These are phyloP conservation scores for Phytomonas francai DNA, from an alignment of 208 protist genomes.

Conservation along the genomic window DNA sequence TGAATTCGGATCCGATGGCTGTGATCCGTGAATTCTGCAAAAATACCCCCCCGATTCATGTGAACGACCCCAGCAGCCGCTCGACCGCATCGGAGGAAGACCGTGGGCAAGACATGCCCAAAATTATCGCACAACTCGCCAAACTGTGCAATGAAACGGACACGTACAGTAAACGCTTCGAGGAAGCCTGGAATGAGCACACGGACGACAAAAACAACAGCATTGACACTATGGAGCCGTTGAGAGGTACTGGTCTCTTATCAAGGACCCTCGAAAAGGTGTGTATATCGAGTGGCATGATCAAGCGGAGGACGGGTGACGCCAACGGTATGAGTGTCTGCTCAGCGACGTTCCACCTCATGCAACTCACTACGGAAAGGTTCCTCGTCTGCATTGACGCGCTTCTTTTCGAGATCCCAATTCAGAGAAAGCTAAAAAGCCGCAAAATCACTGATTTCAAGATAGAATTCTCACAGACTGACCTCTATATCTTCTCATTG, in stretches of 20 bases:
- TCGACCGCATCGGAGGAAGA: background rate
- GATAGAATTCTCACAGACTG: background rate
- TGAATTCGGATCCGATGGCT: background rate
- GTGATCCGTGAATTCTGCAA: background rate
- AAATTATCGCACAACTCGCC: slow-evolving; percentile 27
- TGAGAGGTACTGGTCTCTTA: background rate
- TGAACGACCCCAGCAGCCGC: background rate
- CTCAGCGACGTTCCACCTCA: slow-evolving; percentile 50
- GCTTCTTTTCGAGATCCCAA: slow-evolving; percentile 8
- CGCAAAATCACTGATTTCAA: background rate
- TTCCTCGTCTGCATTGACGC: slow-evolving; percentile 59
- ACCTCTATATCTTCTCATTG: background rate
- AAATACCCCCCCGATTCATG: background rate
- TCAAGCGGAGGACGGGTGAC: background rate
- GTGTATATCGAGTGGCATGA: background rate
- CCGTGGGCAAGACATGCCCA: slow-evolving; percentile 7
- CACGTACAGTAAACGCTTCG: slow-evolving; percentile 28
- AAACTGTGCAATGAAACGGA: slow-evolving; percentile 44
- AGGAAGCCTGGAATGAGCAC: slow-evolving; percentile 20
- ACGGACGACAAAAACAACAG: slow-evolving; percentile 10
- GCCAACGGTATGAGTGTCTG: slow-evolving; percentile 14
- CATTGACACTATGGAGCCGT: background rate
- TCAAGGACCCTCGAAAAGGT: background rate
- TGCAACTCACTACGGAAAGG: slow-evolving; percentile 68
- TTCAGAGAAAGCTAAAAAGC: background rate